Evolutionary conservation across 2,329 filamentous ascomycete genomes (phyloP).

Genomic region (Xylaria polymorpha): DNA sequence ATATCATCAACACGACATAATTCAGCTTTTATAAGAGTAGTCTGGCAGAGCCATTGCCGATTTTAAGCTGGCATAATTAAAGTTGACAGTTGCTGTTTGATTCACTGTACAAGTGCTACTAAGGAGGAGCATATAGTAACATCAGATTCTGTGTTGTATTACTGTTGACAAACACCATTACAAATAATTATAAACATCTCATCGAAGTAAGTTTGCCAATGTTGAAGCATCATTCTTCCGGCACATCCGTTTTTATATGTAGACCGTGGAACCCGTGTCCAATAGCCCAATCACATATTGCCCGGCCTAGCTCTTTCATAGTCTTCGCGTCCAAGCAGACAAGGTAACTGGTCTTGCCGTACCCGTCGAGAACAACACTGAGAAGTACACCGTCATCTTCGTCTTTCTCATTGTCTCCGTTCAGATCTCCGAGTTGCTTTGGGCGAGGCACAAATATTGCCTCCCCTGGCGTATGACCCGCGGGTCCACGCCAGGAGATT

Average conservation of each 20-base stretch:
- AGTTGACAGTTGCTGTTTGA: no score
- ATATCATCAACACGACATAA: neutral
- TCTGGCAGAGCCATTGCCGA: no score
- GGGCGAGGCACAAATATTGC: constrained; percentile 72
- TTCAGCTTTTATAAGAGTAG: no score
- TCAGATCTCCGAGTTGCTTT: constrained; percentile 41
- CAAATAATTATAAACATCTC: no score
- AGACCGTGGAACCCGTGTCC: constrained; percentile 74
- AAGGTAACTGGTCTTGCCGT: constrained; percentile 70
- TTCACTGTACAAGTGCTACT: no score
- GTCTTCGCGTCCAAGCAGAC: constrained; percentile 72
- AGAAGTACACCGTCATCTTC: constrained; percentile 63
- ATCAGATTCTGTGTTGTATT: neutral
- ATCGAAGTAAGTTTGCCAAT: neutral
- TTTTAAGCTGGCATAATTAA: no score
- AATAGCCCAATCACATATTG: constrained; percentile 70
- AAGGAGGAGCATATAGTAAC: no score
- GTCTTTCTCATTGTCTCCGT: constrained; percentile 40
- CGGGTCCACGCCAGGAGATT: constrained; percentile 66
- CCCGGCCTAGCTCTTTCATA: constrained; percentile 72
- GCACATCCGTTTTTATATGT: constrained; percentile 49
- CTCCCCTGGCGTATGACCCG: constrained; percentile 75
- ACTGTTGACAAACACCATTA: no score
- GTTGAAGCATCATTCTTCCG: neutral
- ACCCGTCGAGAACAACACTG: constrained; percentile 72